Evolutionary conservation across 768 basidiomycete genomes (phyloP).

Genomic region (Kwoniella bestiolae): DNA sequence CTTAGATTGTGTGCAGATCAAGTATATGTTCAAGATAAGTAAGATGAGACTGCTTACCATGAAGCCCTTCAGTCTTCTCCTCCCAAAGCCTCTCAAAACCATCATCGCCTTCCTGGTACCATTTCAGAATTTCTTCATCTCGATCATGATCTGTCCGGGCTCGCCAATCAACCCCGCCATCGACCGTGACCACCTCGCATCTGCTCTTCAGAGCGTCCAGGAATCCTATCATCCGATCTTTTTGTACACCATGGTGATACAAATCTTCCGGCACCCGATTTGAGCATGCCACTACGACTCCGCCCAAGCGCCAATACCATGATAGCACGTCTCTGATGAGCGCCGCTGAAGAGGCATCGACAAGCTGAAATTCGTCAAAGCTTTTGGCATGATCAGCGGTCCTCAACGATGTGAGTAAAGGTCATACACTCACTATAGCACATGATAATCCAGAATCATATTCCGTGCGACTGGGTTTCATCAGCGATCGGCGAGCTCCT

Average conservation of each 20-base stretch:
- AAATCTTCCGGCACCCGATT: slow-evolving; percentile 66
- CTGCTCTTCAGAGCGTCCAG: slow-evolving; percentile 64
- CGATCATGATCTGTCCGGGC: slow-evolving; percentile 21
- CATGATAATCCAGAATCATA: slow-evolving; percentile 56
- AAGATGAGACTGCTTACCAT: slow-evolving; percentile 24
- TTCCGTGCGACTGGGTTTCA: slow-evolving; percentile 42
- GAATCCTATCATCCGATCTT: slow-evolving; percentile 66
- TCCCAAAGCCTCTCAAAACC: slow-evolving; percentile 34
- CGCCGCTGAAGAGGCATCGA: slow-evolving; percentile 66
- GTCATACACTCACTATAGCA: slow-evolving; percentile 49
- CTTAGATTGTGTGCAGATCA: not conserved
- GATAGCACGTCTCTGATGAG: slow-evolving; percentile 61
- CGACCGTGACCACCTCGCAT: slow-evolving; percentile 63
- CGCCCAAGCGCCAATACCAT: slow-evolving; percentile 70
- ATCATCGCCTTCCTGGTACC: slow-evolving; percentile 25
- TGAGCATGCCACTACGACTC: slow-evolving; percentile 61
- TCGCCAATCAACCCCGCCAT: slow-evolving; percentile 63
- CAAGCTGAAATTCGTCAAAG: slow-evolving; percentile 68
- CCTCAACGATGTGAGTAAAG: slow-evolving; percentile 20
- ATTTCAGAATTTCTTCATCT: slow-evolving; percentile 15
- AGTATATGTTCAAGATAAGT: not conserved
- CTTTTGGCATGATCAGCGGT: slow-evolving; percentile 33
- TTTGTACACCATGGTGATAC: slow-evolving; percentile 66
- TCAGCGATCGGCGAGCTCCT: not conserved
- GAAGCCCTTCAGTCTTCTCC: slow-evolving; percentile 11